Evolutionary conservation across 345 rosid genomes (phyloP).

Genomic region (Salix dunnii): DNA sequence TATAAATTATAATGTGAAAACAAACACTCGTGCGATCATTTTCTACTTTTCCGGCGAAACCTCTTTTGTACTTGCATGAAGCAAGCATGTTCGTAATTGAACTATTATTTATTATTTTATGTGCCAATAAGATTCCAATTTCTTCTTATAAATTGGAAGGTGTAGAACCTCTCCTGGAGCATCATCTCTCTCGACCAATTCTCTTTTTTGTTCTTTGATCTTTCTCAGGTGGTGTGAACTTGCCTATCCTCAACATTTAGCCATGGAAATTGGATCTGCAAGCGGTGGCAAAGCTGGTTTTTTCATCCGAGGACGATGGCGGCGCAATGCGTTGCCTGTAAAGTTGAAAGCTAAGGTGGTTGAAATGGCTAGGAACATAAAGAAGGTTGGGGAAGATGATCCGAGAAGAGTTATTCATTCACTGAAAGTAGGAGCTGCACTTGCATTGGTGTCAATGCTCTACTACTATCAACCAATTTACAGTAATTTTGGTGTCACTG

Average conservation of each 20-base stretch:
- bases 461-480: conserved; percentile 63
- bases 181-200: neutral
- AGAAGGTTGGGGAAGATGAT: conserved; percentile 57
- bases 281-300: neutral
- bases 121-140: neutral
- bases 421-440: conserved; percentile 64
- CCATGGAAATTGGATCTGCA: conserved; percentile 22
- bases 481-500: conserved; percentile 56
- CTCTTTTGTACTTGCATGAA: conserved; percentile 22
- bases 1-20: too few relatives aligned
- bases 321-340: conserved; percentile 15
- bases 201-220: neutral
- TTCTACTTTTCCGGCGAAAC: neutral
- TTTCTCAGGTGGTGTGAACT: conserved; percentile 3
- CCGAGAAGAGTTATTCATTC: conserved; percentile 67
- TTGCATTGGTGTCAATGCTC: conserved; percentile 54
- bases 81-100: neutral
- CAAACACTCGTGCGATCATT: neutral
- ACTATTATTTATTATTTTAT: neutral
- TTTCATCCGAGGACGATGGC: neutral
- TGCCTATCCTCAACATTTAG: neutral
- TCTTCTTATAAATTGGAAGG: conserved; percentile 21
- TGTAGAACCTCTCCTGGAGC: conserved; percentile 4
- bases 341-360: conserved; percentile 14
- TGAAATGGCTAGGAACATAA: conserved; percentile 18